Base-by-base conservation (phyloP, 805 yeast genomes). In the Sporopachydermia lactativora region DNA sequence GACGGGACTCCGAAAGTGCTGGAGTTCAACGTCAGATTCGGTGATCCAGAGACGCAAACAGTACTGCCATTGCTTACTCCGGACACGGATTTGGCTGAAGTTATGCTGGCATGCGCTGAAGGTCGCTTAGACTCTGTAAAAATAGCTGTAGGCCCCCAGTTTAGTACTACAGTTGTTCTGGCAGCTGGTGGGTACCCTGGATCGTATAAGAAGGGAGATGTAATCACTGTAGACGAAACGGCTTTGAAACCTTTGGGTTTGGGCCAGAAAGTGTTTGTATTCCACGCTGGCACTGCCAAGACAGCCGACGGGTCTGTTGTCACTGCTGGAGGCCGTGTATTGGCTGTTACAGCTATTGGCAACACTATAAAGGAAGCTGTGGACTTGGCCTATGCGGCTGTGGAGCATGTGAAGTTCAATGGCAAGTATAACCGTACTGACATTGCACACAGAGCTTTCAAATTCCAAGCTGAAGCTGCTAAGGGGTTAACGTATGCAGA, bases 1-100 rank as follows among this genome's bases (percentile, higher is more conserved):
- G 52, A 66, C 36, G 96, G 95, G 46, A 61, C 49, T 40, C 97
- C 98, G 50, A 84, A 86, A 64, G 96, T 88, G 3, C 69, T 92
- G 53, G 99, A 92, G 62, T 92, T 94, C 64, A 92, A 92, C 52
- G 97, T 94, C 40, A 78, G 99, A 63, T 94, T 92, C 51, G 99
- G 99, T 47, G 99, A 92, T 60, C 99, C 99, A 49, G 99, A 92
- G 65, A 92, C 97, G 28, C 98, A 92, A 66, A 83, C 96, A 2
- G 95, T 92, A 17, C 66, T 92, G 54, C 96, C 96, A 15, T 69
- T 92, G 54, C 65, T 92, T 47, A 65, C 83, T 38, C 73, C 75
- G 35, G 81, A 77, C 41, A 79, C 96, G n/a, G 99, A 92, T 61
- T 70, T 92, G 54, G 92, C 96, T 38, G 85, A 88, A 60, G 76